phyloP scores from a whole-genome alignment of 2,329 filamentous ascomycete species.

The Colletotrichum lupini region DNA sequence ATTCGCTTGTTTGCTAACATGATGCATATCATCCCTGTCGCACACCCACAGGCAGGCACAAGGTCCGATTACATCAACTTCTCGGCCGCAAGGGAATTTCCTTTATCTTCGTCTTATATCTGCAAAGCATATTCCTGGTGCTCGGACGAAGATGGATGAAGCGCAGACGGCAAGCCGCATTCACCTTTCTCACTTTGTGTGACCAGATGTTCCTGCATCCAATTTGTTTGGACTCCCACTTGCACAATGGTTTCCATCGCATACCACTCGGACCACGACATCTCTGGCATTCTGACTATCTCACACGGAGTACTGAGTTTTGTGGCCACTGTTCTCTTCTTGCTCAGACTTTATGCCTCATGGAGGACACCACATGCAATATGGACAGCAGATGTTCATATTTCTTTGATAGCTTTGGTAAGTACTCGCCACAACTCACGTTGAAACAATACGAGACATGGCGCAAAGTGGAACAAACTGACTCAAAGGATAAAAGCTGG shows the following conservation, averaged over 20 bases:
- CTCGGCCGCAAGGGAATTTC: neutral
- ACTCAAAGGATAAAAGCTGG: neutral
- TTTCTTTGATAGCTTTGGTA: neutral
- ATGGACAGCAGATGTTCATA: neutral
- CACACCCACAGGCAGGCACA: neutral
- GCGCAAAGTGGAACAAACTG: neutral
- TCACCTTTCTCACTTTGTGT: neutral
- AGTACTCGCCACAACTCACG: neutral
- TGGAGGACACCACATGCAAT: neutral
- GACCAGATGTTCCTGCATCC: neutral
- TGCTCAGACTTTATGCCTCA: neutral
- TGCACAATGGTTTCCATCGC: neutral
- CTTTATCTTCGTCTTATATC: neutral
- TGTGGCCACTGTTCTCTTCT: neutral
- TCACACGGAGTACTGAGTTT: neutral
- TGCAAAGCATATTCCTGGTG: neutral
- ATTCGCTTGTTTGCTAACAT: neutral
- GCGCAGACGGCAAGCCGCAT: neutral
- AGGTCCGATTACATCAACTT: neutral
- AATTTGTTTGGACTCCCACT: neutral
- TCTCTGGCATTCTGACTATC: neutral
- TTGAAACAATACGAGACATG: neutral
- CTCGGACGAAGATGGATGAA: neutral
- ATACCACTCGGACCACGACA: neutral
- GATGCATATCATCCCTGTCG: neutral